Evolutionary conservation across 345 rosid genomes (phyloP), one percentile per base, ranked within the genome.

Genomic region (Boechera divaricarpa): DNA sequence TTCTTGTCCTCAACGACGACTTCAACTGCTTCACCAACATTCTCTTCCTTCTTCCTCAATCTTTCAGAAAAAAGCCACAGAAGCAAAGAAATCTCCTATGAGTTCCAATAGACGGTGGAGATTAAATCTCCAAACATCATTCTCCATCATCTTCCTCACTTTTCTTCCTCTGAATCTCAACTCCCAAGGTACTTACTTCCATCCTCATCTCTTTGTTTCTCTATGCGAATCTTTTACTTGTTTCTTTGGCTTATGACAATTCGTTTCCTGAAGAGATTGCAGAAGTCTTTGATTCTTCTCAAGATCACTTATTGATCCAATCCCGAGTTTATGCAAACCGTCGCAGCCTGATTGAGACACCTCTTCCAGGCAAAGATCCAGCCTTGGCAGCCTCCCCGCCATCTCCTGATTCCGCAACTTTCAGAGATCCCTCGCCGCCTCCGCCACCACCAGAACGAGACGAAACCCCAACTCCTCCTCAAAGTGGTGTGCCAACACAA

Each of bases 1-100:
- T 63, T 26, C 45, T 69, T 77, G 61, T 63, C 76, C 13, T 70
- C 13, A 70, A 39, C 60, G 76, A 77, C 76, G 67, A 77, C 67
- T 70, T 70, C 72, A 70, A 77, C 80, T 70, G 42, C 12, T 44
- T 4, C 80, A 63, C 39, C 49, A 33, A 21, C 39, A 55, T 56
- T 35, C 47, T 55, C 75, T 62, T 55, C 26, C 49, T 21, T 53
- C 39, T 74, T 28, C 12, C 47, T 28, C 10, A 16, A 48, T 61
- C 51, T 39, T 77, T 70, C 60, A 56, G 59, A 21, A n/a, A 49
- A 15, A 58, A 67, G 2, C 29, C 39, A 68, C 16, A 68, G 31
- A 60, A 53, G 70, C 51, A 33, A 44, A 54, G 12, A 70, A 28
- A 63, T 47, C 64, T 63, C 58, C 60, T 39, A 77, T 77, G 76